A percentile compares a stretch with the other conserved stretches of the same genome.
Conservation (phyloP, 1,284 basidiomycete species). For the Rhizoctonia solani region DNA sequence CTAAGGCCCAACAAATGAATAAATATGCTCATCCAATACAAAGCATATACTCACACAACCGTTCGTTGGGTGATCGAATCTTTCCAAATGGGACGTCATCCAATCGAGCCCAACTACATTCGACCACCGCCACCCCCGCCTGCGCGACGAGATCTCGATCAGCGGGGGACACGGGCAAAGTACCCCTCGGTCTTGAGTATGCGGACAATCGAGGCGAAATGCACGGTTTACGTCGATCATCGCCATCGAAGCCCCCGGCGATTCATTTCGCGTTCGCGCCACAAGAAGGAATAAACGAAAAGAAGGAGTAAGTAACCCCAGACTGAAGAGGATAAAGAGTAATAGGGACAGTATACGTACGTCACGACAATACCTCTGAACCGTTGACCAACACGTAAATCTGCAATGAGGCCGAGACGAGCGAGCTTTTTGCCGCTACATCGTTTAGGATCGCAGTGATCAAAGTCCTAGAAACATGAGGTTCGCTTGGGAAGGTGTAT, state of each 20-base stretch:
- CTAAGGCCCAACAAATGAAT: conserved; percentile 50
- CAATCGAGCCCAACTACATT: conserved; percentile 95
- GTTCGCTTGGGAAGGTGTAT: background rate
- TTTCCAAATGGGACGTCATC: conserved; percentile 94
- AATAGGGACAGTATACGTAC: conserved; percentile 54
- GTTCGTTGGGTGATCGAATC: conserved; percentile 90
- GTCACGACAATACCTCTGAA: conserved; percentile 94
- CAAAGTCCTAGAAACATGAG: conserved; percentile 73
- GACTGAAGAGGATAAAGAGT: too few relatives aligned
- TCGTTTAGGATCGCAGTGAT: conserved; percentile 93
- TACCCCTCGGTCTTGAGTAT: conserved; percentile 91
- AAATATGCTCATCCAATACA: background rate
- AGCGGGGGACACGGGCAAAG: conserved; percentile 76
- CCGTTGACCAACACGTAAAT: conserved; percentile 81
- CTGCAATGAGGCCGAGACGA: conserved; percentile 81
- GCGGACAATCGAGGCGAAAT: too few relatives aligned
- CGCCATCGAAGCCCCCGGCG: too few relatives aligned
- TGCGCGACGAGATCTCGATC: conserved; percentile 81
- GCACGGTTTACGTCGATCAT: conserved; percentile 19
- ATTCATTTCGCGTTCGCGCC: too few relatives aligned
- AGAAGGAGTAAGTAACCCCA: too few relatives aligned
- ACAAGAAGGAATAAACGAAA: too few relatives aligned
- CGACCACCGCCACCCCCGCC: conserved; percentile 89
- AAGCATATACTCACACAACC: conserved; percentile 65
- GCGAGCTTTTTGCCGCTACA: conserved; percentile 96